Evolutionary conservation across 345 rosid species (phyloP).

Genomic region (Geranium brycei): DNA sequence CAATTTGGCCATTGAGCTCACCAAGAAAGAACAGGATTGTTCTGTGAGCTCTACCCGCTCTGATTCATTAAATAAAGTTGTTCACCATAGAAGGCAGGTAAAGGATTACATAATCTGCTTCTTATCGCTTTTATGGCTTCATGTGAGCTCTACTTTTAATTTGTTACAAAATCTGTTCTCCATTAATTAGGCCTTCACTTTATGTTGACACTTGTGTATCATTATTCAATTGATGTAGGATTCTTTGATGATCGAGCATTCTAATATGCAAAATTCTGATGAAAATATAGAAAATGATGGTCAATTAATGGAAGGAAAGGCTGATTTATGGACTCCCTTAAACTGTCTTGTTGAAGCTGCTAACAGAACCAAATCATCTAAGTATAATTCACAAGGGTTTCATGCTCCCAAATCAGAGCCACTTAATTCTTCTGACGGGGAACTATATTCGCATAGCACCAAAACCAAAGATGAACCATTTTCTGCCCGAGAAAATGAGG

Average conservation of each 20-base stretch:
- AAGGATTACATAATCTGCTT: slow-evolving; percentile 13
- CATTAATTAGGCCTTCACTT: too few relatives aligned
- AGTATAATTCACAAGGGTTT: slow-evolving; percentile 29
- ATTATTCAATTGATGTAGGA: too few relatives aligned
- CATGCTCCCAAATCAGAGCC: slow-evolving; percentile 24
- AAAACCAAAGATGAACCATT: slow-evolving; percentile 20
- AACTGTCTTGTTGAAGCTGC: slow-evolving; percentile 73
- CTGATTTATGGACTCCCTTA: slow-evolving; percentile 59
- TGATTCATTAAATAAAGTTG: slow-evolving; percentile 23
- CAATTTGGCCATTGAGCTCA: slow-evolving; percentile 11
- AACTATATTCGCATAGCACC: slow-evolving; percentile 15
- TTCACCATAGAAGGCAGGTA: slow-evolving; percentile 35
- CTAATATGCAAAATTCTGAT: not conserved
- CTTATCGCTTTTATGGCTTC: slow-evolving; percentile 12
- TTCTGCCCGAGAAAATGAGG: slow-evolving; percentile 17
- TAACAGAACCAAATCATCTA: slow-evolving; percentile 53
- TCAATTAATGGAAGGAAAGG: slow-evolving; percentile 36
- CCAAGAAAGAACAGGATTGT: slow-evolving; percentile 33
- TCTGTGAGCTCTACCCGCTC: slow-evolving; percentile 3
- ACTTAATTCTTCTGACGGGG: slow-evolving; percentile 11
- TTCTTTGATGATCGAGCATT: too few relatives aligned
- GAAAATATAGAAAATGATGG: slow-evolving; percentile 19
- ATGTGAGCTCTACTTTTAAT: slow-evolving; percentile 10
- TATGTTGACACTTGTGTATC: too few relatives aligned
- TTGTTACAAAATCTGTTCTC: too few relatives aligned